These are phyloP conservation scores for Castanea crenata DNA, from an alignment of 306 rosid species.

Conservation along the genomic window DNA sequence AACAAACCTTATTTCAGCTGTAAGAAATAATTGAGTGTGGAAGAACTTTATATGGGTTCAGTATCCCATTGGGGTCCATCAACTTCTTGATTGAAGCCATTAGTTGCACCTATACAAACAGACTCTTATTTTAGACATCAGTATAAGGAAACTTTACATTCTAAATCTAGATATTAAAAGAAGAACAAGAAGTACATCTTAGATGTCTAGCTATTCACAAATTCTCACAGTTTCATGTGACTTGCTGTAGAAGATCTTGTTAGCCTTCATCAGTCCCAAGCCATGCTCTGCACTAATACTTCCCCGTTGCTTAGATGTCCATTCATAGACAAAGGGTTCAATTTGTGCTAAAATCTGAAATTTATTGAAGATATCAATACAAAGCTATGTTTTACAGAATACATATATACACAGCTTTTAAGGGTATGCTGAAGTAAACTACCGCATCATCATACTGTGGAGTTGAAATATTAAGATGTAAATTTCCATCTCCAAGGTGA, in stretches of 20 bases:
- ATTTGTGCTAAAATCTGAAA: constrained; percentile 75
- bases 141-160: constrained; percentile 12
- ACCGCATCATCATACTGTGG: constrained; percentile 73
- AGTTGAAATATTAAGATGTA: constrained; percentile 87
- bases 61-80: constrained; percentile 84
- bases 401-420: constrained; percentile 6
- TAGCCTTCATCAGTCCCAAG: constrained; percentile 91
- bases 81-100: constrained; percentile 86
- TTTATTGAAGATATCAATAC: not conserved
- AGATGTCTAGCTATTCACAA: constrained; percentile 9
- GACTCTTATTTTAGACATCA: constrained; percentile 10
- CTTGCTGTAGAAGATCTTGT: constrained; percentile 76
- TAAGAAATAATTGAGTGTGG: constrained; percentile 48
- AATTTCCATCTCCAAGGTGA: constrained; percentile 92
- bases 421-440: constrained; percentile 16
- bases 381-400: not conserved
- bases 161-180: not conserved
- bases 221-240: constrained; percentile 62
- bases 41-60: constrained; percentile 95
- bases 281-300: constrained; percentile 98
- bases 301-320: constrained; percentile 84
- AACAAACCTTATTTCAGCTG: constrained; percentile 10
- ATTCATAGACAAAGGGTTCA: constrained; percentile 93
- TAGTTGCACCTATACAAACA: constrained; percentile 63
- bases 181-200: not conserved